Evolutionary conservation across 306 rosid genomes (phyloP), one percentile per base, ranked within the genome.

Genomic region (Begonia loranthoides): DNA sequence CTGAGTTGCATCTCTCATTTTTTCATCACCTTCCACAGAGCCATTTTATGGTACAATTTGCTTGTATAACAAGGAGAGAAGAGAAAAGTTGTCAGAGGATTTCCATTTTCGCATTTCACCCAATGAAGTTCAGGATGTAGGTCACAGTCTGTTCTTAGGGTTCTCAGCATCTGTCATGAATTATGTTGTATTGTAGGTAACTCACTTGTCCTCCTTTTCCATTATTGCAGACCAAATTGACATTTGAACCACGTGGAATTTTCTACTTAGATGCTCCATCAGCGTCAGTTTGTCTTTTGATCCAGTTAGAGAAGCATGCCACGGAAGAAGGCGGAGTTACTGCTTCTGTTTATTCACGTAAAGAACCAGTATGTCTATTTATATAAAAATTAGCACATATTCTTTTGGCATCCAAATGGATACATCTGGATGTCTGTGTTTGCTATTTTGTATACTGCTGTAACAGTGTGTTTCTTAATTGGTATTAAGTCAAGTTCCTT

Each of bases 251-350:
- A 10, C 94, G 83, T 11, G 88, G 84, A 72, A 68, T 84, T 61
- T 90, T 90, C 74, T 69, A 78, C 73, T 74, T 90, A 68, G 99
- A 90, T 47, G 95, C 82, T 19, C 95, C 99, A 50, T 86, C 99
- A 10, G 82, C 95, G 54, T 81, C 97, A 17, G 93, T 88, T 64
- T 90, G 95, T 71, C 78, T 90, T 66, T 71, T 90, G 49, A 86
- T 90, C 77, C 99, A 90, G 74, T 78, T 90, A 74, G 99, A 90
- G 72, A 90, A 79, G 82, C 94, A 90, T 80, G 88, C 84, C 57
- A 78, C 94, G 13, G 99, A 90, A 71, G 95, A 90, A 73, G 94
- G 95, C 58, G 99, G 99, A 59, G 87, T 90, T 62, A 57, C 86
- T 12, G 66, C 95, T 70, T 83, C 95, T 51, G 99, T 82, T 65